Conservation (phyloP, 2,329 filamentous ascomycete genomes). For the Aspergillus fumigatus region DNA sequence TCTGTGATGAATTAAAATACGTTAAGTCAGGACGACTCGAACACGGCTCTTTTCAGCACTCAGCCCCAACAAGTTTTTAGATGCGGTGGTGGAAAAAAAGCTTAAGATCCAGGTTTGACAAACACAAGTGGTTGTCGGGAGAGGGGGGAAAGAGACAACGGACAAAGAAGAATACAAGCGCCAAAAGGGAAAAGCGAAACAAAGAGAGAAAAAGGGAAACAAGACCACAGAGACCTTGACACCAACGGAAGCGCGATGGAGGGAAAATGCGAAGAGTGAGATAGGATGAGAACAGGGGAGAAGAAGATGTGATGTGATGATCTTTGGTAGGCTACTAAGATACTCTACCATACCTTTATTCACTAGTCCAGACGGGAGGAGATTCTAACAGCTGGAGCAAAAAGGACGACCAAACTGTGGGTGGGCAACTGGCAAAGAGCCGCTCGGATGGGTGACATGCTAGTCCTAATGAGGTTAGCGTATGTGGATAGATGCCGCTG, state of each 20-base stretch:
- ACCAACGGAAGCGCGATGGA: conserved; percentile 17
- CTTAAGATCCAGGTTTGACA: conserved; percentile 1
- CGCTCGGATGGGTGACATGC: conserved; percentile 20
- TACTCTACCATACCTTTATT: neutral
- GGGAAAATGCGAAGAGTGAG: conserved; percentile 23
- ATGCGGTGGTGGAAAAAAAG: conserved; percentile 4
- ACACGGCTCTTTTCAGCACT: conserved; percentile 10
- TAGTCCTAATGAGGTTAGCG: conserved; percentile 16
- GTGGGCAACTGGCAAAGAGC: conserved; percentile 21
- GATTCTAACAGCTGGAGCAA: conserved; percentile 12
- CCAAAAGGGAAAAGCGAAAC: conserved; percentile 13
- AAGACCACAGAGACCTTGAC: neutral
- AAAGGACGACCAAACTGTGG: conserved; percentile 20
- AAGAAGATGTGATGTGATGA: conserved; percentile 12
- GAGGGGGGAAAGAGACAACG: conserved; percentile 2
- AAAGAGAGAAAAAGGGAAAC: conserved; percentile 9
- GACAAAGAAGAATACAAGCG: conserved; percentile 5
- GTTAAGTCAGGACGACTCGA: conserved; percentile 17
- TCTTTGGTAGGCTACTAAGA: neutral
- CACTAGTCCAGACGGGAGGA: conserved; percentile 5
- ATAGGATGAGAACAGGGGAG: conserved; percentile 17
- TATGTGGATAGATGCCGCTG: neutral
- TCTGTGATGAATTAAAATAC: conserved; percentile 16
- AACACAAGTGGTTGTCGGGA: conserved; percentile 1
- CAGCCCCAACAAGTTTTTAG: conserved; percentile 9